phyloP scores from a whole-genome alignment of 805 yeast species.

The Priceomyces fermenticarens region DNA sequence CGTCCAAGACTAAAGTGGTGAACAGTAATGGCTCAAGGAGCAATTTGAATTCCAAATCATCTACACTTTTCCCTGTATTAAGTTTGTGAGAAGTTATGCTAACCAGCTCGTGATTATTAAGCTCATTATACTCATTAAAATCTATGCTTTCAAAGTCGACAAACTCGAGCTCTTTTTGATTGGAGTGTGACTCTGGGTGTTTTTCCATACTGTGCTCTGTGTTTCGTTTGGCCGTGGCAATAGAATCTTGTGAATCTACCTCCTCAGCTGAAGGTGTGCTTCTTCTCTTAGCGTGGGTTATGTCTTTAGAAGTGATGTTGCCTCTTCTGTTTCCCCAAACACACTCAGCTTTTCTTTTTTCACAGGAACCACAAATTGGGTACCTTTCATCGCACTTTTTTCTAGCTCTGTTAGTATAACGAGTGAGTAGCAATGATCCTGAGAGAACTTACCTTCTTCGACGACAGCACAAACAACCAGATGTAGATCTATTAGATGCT shows the following conservation, averaged over 20 bases:
- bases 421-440: neutral
- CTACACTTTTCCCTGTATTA: neutral
- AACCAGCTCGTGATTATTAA: neutral
- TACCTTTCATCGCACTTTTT: constrained; percentile 13
- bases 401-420: constrained; percentile 2
- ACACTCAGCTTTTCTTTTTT: constrained; percentile 5
- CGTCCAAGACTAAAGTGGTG: neutral
- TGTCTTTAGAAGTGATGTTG: neutral
- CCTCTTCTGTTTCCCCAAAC: constrained; percentile 4
- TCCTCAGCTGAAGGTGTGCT: neutral
- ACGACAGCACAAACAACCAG: neutral
- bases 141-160: neutral
- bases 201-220: neutral
- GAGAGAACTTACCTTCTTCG: neutral
- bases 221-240: neutral
- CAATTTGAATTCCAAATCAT: neutral
- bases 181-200: neutral
- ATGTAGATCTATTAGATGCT: neutral
- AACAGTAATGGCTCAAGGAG: neutral
- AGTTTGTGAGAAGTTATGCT: neutral
- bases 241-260: neutral
- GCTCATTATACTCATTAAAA: neutral
- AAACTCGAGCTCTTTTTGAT: neutral
- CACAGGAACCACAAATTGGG: constrained; percentile 11
- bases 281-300: neutral